Evolutionary conservation across 2,329 filamentous ascomycete species (phyloP), one percentile per base, ranked within the genome.

Genomic region (Apiospora pterosperma): DNA sequence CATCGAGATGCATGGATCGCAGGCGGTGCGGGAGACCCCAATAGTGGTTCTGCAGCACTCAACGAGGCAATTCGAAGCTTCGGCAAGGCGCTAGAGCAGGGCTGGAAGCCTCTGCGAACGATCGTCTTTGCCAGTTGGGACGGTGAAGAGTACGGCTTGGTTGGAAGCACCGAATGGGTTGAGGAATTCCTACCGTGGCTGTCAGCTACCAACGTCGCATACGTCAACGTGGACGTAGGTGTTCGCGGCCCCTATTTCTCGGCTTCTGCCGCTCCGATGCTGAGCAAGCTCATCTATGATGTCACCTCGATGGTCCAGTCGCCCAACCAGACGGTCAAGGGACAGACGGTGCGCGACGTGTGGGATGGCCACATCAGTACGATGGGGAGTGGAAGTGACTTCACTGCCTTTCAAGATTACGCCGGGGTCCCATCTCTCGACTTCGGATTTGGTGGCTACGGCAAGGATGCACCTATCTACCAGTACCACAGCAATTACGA

Each of bases 401-500:
- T 90, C 68, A 92, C 90, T 4, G 89, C 90, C 25, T 92, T 92
- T 80, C 88, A 92, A 71, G 89, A 92, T 74, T 88, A 84, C 70
- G 88, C 88, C 0, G 90, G 90, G 55, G 81, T 92, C 44, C 84
- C 90, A 8, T 87, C 84, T 67, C 74, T 91, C 16, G 87, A 92
- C 71, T 82, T 92, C 61, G 84, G 85, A 31, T 92, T 91, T 72
- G 75, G 75, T 19, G 73, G 70, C 8, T 76, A 76, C 28, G 65
- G 69, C 0, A 73, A 77, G 1, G 82, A 84, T 52, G 76, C 82
- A 1, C 79, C 89, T 0, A 82, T 92, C 3, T 92, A 93, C 74
- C 90, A 92, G 72, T 97, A 97, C 76, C 93, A 97, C 79, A 90
- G 89, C 75, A 97, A 97, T 80, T 97, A 96, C 77, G 93, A 97